Evolutionary conservation across 371 early-diverging fungal genomes (phyloP), one percentile per base, ranked within the genome.

Genomic region (Haplosporangium sp.): DNA sequence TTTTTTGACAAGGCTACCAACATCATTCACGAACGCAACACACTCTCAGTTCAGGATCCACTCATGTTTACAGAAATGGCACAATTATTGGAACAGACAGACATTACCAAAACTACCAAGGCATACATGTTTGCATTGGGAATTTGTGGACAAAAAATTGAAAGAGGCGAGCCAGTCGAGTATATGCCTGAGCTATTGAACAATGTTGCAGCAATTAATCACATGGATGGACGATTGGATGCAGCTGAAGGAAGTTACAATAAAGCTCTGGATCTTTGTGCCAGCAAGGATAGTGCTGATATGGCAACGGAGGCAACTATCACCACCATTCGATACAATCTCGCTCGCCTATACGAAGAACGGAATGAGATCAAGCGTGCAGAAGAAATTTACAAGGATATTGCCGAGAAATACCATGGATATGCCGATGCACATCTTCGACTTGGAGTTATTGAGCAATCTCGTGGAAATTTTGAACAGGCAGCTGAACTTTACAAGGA

Each of bases 371-470:
- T 83, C 34, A 84, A 86, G 20, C 83, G 89, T 62, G 98, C 97
- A 1, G 84, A 82, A 57, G 83, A 84, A 3, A 84, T 92, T 47
- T 95, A 96, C 86, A 72, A 84, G 44, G 82, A 86, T 4, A 85
- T 96, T 6, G 69, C 92, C 4, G 77, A 72, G 38, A 84, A 83
- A n/a, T 90, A 93, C 66, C 96, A 96, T 4, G 82, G 89, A 4
- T 96, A 96, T 77, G 76, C 83, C 4, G 92, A 92, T 82, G 94
- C 93, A 3, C 88, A 89, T 61, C 84, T 96, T 60, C 93, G 97
- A n/a, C 81, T 96, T 61, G 96, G 93, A 5, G 84, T 86, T 6
- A 89, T 96, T 53, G 87, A 88, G 53, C 85, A 88, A 44, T 70
- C 77, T 15, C 63, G 79, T 4, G 90, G 88, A 10, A 82, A 87